Evolutionary conservation across 2,329 filamentous ascomycete species (phyloP).

Genomic region (Drechslerella dactyloides): DNA sequence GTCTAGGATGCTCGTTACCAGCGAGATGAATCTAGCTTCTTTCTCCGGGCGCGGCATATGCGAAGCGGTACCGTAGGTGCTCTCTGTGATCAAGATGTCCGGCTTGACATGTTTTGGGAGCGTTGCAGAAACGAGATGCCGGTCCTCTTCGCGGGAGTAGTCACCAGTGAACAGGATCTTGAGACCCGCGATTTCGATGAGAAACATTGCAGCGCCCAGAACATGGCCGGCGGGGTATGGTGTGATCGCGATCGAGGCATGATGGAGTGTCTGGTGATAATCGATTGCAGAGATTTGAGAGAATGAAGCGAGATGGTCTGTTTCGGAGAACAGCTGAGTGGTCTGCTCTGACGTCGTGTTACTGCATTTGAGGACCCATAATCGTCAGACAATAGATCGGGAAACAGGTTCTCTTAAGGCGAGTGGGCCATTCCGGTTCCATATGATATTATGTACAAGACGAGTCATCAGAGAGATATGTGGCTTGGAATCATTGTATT

Average conservation of each 20-base stretch:
- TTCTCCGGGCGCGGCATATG: conserved; percentile 89
- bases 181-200: conserved; percentile 94
- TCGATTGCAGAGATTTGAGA: conserved; percentile 96
- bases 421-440: conserved; percentile 26
- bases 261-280: conserved; percentile 96
- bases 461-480: conserved; percentile 25
- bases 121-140: conserved; percentile 91
- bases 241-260: conserved; percentile 94
- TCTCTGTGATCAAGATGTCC: conserved; percentile 96
- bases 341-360: conserved; percentile 66
- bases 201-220: conserved; percentile 96
- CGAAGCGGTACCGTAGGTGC: conserved; percentile 93
- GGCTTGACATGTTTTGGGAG: conserved; percentile 85
- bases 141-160: conserved; percentile 93
- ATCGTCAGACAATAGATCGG: conserved; percentile 67
- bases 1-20: conserved; percentile 87
- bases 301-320: conserved; percentile 92
- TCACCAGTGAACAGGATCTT: conserved; percentile 98
- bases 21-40: conserved; percentile 93
- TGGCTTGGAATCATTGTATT: conserved; percentile 41
- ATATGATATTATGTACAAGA: conserved; percentile 39
- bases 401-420: conserved; percentile 14
- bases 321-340: conserved; percentile 81
- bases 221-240: conserved; percentile 97
- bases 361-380: conserved; percentile 67